These are phyloP conservation scores for Gyromitra esculenta DNA, from an alignment of 2,329 filamentous ascomycete species.

Conservation along the genomic window DNA sequence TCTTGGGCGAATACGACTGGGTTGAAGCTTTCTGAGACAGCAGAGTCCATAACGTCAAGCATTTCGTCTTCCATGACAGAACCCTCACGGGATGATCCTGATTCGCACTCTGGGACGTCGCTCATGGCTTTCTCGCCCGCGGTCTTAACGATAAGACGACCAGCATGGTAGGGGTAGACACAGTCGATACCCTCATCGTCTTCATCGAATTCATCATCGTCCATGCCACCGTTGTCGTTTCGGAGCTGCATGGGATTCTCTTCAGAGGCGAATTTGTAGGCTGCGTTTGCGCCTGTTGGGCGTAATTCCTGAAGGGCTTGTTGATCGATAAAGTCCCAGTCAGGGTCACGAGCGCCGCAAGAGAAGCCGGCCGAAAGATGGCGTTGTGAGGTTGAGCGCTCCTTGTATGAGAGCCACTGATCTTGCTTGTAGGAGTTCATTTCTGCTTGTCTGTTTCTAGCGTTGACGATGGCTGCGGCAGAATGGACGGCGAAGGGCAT, in stretches of 20 bases:
- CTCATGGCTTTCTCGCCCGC: constrained; percentile 46
- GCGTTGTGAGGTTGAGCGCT: constrained; percentile 43
- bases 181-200: constrained; percentile 42
- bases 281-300: constrained; percentile 31
- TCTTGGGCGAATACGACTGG: constrained; percentile 44
- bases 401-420: constrained; percentile 49
- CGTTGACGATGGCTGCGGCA: constrained; percentile 19
- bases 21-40: constrained; percentile 33
- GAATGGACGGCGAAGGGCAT: constrained; percentile 23
- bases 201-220: constrained; percentile 48
- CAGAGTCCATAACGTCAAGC: constrained; percentile 46
- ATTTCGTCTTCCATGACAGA: constrained; percentile 49
- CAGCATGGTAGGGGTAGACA: constrained; percentile 41
- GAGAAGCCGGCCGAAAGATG: constrained; percentile 45
- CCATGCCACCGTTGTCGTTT: constrained; percentile 51
- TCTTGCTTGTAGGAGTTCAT: constrained; percentile 49
- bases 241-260: constrained; percentile 50
- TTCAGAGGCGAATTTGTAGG: constrained; percentile 48
- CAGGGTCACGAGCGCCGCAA: constrained; percentile 46
- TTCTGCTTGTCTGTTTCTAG: constrained; percentile 36
- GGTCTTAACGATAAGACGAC: constrained; percentile 35
- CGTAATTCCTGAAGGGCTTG: constrained; percentile 41
- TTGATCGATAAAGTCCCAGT: constrained; percentile 49
- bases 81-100: constrained; percentile 44
- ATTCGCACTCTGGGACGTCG: constrained; percentile 49